A percentile compares a stretch with the other conserved stretches of the same genome.
phyloP scores from a whole-genome alignment of 1,284 basidiomycete species.

The Marasmius sp. region DNA sequence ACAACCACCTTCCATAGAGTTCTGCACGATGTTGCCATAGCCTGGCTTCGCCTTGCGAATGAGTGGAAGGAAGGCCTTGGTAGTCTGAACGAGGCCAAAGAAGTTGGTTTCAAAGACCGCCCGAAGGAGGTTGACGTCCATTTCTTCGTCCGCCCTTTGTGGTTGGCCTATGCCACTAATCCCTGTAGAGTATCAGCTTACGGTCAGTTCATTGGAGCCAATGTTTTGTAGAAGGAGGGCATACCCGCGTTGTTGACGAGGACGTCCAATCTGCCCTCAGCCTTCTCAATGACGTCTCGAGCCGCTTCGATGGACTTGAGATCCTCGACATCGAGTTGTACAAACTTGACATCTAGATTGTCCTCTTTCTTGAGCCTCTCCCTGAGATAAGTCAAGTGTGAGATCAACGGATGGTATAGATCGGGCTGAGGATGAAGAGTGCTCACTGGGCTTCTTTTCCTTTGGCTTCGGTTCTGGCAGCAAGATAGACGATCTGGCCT shows the following conservation, averaged over 20 bases:
- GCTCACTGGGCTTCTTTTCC: constrained; percentile 17
- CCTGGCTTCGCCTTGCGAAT: constrained; percentile 26
- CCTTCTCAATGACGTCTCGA: constrained; percentile 35
- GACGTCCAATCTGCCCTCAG: constrained; percentile 43
- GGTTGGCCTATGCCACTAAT: constrained; percentile 29
- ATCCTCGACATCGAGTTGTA: constrained; percentile 37
- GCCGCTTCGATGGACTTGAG: constrained; percentile 32
- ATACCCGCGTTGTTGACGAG: constrained; percentile 52
- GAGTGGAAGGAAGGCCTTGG: constrained; percentile 34
- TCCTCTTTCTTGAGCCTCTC: constrained; percentile 26
- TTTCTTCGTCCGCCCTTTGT: constrained; percentile 31
- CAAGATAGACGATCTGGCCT: constrained; percentile 20
- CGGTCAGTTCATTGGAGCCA: background rate
- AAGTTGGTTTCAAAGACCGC: constrained; percentile 38
- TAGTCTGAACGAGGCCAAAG: constrained; percentile 38
- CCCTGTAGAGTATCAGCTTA: constrained; percentile 3
- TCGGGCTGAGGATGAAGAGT: background rate
- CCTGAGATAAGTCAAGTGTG: constrained; percentile 6
- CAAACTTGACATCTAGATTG: constrained; percentile 29
- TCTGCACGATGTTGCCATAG: constrained; percentile 28
- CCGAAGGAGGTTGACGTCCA: constrained; percentile 33
- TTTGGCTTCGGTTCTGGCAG: constrained; percentile 15
- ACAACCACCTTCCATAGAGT: constrained; percentile 50
- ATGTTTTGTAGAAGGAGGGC: background rate
- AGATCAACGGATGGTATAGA: background rate